Percentiles rank a stretch among this genome's conserved stretches.
Evolutionary conservation across 2,329 filamentous ascomycete species (phyloP).

Genomic region (Tolypocladium ophioglossoides): DNA sequence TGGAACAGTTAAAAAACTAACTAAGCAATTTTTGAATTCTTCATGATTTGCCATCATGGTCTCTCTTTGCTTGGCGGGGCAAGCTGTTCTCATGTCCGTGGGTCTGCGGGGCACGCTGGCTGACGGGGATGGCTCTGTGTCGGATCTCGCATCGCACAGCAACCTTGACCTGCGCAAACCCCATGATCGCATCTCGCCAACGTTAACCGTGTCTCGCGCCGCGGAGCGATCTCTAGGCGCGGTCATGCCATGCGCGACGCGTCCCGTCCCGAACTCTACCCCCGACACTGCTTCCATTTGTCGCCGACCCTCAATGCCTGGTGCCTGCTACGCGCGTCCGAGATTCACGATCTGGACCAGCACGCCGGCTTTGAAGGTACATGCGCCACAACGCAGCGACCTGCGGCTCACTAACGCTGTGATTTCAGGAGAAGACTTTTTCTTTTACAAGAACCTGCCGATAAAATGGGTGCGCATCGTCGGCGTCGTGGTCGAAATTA

Average conservation of each 20-base stretch:
- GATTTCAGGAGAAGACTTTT: conserved; percentile 38
- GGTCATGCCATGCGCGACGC: conserved; percentile 41
- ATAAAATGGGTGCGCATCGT: conserved; percentile 65
- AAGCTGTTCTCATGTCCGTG: neutral
- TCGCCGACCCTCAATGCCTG: conserved; percentile 50
- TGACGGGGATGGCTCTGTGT: neutral
- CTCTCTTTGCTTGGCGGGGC: neutral
- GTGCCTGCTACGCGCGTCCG: conserved; percentile 43
- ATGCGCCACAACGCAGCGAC: conserved; percentile 1
- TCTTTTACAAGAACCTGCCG: conserved; percentile 63
- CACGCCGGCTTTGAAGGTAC: conserved; percentile 44
- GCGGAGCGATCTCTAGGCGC: conserved; percentile 4
- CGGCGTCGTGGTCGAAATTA: conserved; percentile 56
- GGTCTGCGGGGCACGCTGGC: neutral
- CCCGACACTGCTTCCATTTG: conserved; percentile 52
- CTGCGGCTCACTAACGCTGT: neutral
- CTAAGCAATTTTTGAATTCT: no score
- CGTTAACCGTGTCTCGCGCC: neutral
- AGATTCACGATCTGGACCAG: conserved; percentile 37
- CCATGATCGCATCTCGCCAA: neutral
- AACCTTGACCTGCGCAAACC: neutral
- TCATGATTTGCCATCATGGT: no score
- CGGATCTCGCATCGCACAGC: neutral
- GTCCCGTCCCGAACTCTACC: conserved; percentile 34
- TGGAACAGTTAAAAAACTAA: no score